Evolutionary conservation across 1,284 basidiomycete species (phyloP).

Genomic region (Melanopsichium pennsylvanicum): DNA sequence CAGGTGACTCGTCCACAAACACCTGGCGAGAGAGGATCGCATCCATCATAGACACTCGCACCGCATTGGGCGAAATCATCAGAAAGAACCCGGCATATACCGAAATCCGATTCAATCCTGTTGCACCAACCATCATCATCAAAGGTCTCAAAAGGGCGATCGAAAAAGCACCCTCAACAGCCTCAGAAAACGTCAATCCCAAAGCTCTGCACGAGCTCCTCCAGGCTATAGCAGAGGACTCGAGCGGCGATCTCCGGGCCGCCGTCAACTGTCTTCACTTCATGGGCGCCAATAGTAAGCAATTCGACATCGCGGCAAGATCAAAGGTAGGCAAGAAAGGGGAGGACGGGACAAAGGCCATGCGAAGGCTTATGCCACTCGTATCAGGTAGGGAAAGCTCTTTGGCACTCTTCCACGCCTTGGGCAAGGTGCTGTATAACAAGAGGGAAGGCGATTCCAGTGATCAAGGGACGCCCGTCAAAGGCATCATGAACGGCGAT

Average conservation of each 20-base stretch:
- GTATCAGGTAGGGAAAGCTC: slow-evolving; percentile 75
- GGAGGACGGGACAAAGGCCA: neutral
- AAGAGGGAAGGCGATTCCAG: slow-evolving; percentile 74
- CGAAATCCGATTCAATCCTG: slow-evolving; percentile 86
- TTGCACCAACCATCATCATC: slow-evolving; percentile 83
- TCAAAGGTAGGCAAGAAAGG: neutral
- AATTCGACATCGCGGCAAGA: slow-evolving; percentile 6
- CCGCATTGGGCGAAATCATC: slow-evolving; percentile 73
- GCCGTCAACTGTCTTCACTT: slow-evolving; percentile 93
- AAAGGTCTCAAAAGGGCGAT: slow-evolving; percentile 74
- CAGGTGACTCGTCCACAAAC: slow-evolving; percentile 69
- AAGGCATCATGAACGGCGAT: neutral
- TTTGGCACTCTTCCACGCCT: slow-evolving; percentile 86
- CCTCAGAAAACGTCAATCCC: neutral
- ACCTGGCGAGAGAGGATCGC: slow-evolving; percentile 66
- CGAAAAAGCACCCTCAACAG: neutral
- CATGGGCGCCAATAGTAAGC: slow-evolving; percentile 64
- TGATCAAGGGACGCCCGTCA: slow-evolving; percentile 12
- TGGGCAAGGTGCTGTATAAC: slow-evolving; percentile 94
- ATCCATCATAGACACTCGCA: slow-evolving; percentile 72
- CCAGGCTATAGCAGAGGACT: slow-evolving; percentile 73
- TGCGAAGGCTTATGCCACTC: slow-evolving; percentile 18
- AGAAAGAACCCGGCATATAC: slow-evolving; percentile 75
- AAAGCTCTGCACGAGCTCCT: slow-evolving; percentile 15
- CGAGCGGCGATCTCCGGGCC: slow-evolving; percentile 88